Evolutionary conservation across 2,329 filamentous ascomycete species (phyloP), one percentile per base, ranked within the genome.

Genomic region (Hymenoscyphus fraxineus): DNA sequence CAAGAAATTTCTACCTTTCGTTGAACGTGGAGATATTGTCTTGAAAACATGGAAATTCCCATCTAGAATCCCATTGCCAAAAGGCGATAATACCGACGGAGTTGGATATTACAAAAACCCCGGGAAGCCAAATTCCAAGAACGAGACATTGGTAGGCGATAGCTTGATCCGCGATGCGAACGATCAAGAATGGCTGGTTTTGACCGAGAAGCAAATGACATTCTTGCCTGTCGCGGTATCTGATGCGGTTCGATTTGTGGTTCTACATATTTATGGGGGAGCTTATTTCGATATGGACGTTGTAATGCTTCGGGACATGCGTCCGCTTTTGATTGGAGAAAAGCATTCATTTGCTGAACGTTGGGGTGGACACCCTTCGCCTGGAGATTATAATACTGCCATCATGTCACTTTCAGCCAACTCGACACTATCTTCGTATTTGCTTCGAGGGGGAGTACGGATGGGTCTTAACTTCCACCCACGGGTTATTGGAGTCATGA

Each of bases 401-500:
- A 80, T 85, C 68, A 83, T 85, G 79, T 83, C 82, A 2, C 76
- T 84, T 31, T 80, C 81, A 1, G 81, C 82, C n/a, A 85, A 85
- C 68, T 82, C 80, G 0, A 82, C 80, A 1, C 76, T 85, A 1
- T 84, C 82, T 0, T 82, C 81, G 0, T 84, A 85, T 66, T 76
- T 85, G 1, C 76, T 85, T 22, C 80, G 82, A 51, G 83, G 83
- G 40, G 83, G 82, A 39, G 82, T 85, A 10, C 77, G 83, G 59
- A 85, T 85, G 83, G 82, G 82, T 2, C 77, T 85, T 65, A 85
- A 85, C 66, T 85, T 84, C 72, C 83, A 85, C 64, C 83, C 83
- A 1, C 77, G 81, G 19, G 79, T 85, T 5, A 78, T 85, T 31
- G 82, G 83, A 2, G 79, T 82, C 58, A 84, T 85, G 81, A 80